Conservation (phyloP, 2,329 filamentous ascomycete genomes). For the Ophiostoma angusticollis region DNA sequence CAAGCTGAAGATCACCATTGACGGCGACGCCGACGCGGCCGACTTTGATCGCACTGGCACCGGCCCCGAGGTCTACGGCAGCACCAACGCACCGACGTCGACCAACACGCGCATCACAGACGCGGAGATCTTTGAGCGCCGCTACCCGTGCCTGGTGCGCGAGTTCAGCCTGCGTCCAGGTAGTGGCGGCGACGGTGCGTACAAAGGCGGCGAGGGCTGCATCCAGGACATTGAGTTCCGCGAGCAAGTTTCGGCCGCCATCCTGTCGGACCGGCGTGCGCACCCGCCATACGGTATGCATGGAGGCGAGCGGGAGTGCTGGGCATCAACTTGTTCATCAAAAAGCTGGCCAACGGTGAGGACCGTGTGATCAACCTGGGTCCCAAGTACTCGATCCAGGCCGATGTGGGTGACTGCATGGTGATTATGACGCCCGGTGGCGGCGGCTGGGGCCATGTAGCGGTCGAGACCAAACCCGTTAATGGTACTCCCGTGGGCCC, state of each 20-base stretch:
- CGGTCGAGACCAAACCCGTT: too few species aligned
- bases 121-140: slow-evolving; percentile 23
- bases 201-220: slow-evolving; percentile 23
- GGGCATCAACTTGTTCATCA: slow-evolving; percentile 14
- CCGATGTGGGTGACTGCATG: slow-evolving; percentile 46
- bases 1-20: slow-evolving; percentile 21
- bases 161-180: slow-evolving; percentile 19
- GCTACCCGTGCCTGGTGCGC: slow-evolving; percentile 23
- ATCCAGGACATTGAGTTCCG: slow-evolving; percentile 24
- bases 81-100: slow-evolving; percentile 12
- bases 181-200: slow-evolving; percentile 21
- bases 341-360: slow-evolving; percentile 4
- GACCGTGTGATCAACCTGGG: slow-evolving; percentile 37
- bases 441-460: slow-evolving; percentile 40
- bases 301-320: slow-evolving; percentile 17
- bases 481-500: too few species aligned
- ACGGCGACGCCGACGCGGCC: slow-evolving; percentile 20
- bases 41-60: slow-evolving; percentile 26
- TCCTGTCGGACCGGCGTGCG: slow-evolving; percentile 25
- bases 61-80: slow-evolving; percentile 13
- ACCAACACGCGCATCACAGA: slow-evolving; percentile 24
- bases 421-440: slow-evolving; percentile 50
- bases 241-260: slow-evolving; percentile 21
- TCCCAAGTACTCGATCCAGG: slow-evolving; percentile 45
- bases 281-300: slow-evolving; percentile 23